A percentile compares a stretch with the other conserved stretches of the same genome.
Evolutionary conservation across 1,139 yeast genomes (phyloP).

Genomic region (Yamadazyma oceani): DNA sequence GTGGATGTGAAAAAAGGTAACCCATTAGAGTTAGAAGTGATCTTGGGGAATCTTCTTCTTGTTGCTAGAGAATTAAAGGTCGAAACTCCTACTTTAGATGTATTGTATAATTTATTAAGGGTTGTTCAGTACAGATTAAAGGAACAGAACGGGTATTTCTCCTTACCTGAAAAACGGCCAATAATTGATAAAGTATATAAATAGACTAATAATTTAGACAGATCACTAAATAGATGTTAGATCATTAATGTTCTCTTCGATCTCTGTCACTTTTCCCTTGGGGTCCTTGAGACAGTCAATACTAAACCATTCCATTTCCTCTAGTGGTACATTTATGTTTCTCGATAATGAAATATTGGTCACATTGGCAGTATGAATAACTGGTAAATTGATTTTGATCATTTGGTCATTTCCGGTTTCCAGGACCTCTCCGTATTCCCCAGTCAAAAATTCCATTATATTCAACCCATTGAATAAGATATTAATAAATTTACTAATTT

Average conservation of each 20-base stretch:
- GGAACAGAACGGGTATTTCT: conserved; percentile 11
- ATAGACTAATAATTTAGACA: too few species aligned
- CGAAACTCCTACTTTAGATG: conserved; percentile 19
- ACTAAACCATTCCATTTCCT: too few species aligned
- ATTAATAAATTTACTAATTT: conserved; percentile 10
- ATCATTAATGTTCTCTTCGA: too few species aligned
- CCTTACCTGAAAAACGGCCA: conserved; percentile 12
- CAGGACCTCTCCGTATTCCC: neutral
- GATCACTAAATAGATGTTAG: too few species aligned
- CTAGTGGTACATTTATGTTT: too few species aligned
- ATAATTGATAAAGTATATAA: conserved; percentile 10
- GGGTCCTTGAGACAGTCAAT: too few species aligned
- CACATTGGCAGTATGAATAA: conserved; percentile 7
- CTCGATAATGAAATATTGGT: neutral
- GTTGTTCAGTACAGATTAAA: conserved; percentile 33
- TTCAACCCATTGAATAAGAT: conserved; percentile 12
- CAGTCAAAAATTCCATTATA: conserved; percentile 6
- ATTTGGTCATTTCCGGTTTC: conserved; percentile 16
- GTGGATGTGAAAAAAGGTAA: conserved; percentile 32
- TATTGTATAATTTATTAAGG: conserved; percentile 36
- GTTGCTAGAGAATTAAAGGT: conserved; percentile 9
- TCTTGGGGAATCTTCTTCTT: conserved; percentile 25
- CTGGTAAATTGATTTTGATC: neutral
- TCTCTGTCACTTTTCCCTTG: too few species aligned
- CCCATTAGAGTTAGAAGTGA: conserved; percentile 33